Conservation (phyloP, 192 early-diverging fungal genomes). For the Rhizophagus prolifer region DNA sequence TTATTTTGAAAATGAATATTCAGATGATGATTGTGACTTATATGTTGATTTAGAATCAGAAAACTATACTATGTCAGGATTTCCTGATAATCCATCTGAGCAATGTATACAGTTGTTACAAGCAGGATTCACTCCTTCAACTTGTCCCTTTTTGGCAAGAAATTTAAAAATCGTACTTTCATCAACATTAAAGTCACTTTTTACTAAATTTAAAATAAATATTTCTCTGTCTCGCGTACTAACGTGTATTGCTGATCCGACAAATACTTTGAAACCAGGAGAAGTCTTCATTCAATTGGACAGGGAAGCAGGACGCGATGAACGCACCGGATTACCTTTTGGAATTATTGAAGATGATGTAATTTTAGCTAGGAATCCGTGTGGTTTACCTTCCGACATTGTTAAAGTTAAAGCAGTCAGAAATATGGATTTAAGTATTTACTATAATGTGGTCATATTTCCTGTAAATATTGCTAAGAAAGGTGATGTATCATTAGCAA, state of each 20-base stretch:
- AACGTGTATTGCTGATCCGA: constrained; percentile 40
- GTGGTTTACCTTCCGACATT: constrained; percentile 13
- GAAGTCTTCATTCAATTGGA: constrained; percentile 39
- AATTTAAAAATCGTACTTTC: constrained; percentile 28
- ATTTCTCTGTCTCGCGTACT: constrained; percentile 32
- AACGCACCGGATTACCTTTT: constrained; percentile 20
- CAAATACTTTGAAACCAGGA: constrained; percentile 27
- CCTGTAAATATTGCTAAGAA: not conserved
- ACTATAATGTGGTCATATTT: constrained; percentile 27
- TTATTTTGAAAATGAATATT: not conserved
- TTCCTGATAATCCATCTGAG: constrained; percentile 28
- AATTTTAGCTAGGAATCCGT: constrained; percentile 18
- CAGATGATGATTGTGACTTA: not conserved
- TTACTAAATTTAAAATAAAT: constrained; percentile 34
- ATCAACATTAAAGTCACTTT: constrained; percentile 13
- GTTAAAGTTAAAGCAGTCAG: constrained; percentile 7
- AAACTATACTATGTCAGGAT: constrained; percentile 25
- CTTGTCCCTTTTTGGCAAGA: constrained; percentile 34
- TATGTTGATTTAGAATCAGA: not conserved
- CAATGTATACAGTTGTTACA: constrained; percentile 31
- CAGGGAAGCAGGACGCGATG: constrained; percentile 26
- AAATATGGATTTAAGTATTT: constrained; percentile 5
- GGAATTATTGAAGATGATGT: constrained; percentile 37
- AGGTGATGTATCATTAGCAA: constrained; percentile 8
- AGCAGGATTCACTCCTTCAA: constrained; percentile 36